Percentiles rank a stretch among this genome's conserved stretches.
These are phyloP conservation scores for Pyrenochaeta sp. DNA, from an alignment of 2,329 filamentous ascomycete species.

Conservation along the genomic window DNA sequence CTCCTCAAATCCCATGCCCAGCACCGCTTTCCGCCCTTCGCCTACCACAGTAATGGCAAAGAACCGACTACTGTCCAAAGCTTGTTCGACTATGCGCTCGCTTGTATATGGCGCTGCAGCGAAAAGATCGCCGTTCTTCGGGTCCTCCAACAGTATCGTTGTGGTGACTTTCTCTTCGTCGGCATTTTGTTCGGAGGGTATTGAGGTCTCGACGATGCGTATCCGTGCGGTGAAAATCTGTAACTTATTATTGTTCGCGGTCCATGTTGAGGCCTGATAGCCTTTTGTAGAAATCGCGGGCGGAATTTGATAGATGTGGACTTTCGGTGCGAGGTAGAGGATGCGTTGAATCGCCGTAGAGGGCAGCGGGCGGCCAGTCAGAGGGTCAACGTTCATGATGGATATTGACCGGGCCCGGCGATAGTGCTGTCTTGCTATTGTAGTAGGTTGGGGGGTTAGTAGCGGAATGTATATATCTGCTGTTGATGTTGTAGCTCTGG, in stretches of 20 bases:
- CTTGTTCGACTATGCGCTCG: slow-evolving; percentile 73
- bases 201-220: slow-evolving; percentile 78
- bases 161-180: slow-evolving; percentile 69
- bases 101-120: slow-evolving; percentile 82
- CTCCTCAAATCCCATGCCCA: slow-evolving; percentile 90
- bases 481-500: neutral
- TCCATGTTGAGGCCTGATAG: slow-evolving; percentile 82
- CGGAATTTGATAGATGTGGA: slow-evolving; percentile 89
- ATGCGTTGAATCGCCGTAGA: slow-evolving; percentile 83
- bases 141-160: slow-evolving; percentile 82
- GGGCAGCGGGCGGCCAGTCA: slow-evolving; percentile 73
- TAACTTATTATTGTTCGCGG: slow-evolving; percentile 68
- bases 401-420: neutral
- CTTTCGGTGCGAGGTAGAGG: slow-evolving; percentile 76
- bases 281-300: slow-evolving; percentile 80
- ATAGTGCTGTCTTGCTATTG: neutral
- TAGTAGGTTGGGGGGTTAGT: neutral
- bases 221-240: slow-evolving; percentile 88
- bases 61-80: slow-evolving; percentile 81
- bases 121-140: slow-evolving; percentile 76
- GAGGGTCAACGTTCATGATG: slow-evolving; percentile 73
- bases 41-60: slow-evolving; percentile 85
- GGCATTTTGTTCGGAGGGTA: slow-evolving; percentile 49
- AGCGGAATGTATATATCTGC: neutral
- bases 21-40: slow-evolving; percentile 76